A percentile compares a stretch with the other conserved stretches of the same genome.
Evolutionary conservation across 305 asterid genomes (phyloP).

Genomic region (Euphrasia arctica): DNA sequence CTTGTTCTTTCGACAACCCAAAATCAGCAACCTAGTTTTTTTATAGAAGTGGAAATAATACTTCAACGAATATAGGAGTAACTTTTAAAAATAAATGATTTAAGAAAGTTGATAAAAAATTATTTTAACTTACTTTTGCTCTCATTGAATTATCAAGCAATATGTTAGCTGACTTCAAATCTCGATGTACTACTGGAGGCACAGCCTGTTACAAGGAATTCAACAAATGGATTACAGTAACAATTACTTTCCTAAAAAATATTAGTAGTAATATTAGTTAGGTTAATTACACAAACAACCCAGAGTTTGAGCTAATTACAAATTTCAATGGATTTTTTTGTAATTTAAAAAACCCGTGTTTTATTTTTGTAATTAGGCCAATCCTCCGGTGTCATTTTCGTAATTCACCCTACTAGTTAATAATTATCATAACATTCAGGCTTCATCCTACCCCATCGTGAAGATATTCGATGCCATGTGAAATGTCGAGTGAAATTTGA

Average conservation of each 20-base stretch:
- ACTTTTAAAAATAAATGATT: background rate
- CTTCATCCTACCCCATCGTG: conserved; percentile 84
- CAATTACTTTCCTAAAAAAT: conserved; percentile 14
- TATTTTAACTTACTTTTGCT: conserved; percentile 74
- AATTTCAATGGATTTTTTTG: too few relatives aligned
- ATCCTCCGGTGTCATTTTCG: background rate
- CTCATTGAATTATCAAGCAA: conserved; percentile 81
- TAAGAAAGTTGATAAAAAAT: too few relatives aligned
- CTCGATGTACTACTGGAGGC: conserved; percentile 98
- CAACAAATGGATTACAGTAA: conserved; percentile 22
- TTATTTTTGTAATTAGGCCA: background rate
- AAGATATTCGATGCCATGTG: conserved; percentile 97
- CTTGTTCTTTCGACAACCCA: conserved; percentile 93
- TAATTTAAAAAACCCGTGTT: background rate
- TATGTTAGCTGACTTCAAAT: conserved; percentile 91
- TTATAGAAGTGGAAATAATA: conserved; percentile 6
- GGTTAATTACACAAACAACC: too few relatives aligned
- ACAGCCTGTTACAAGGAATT: conserved; percentile 72
- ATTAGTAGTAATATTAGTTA: conserved; percentile 3
- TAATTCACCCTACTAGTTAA: background rate
- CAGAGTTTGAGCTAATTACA: too few relatives aligned
- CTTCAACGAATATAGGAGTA: background rate
- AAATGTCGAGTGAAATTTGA: conserved; percentile 87
- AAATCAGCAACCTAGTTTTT: conserved; percentile 89
- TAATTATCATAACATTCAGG: conserved; percentile 22